Conservation (phyloP, 441 rosid genomes). For the Jatropha podagrica region DNA sequence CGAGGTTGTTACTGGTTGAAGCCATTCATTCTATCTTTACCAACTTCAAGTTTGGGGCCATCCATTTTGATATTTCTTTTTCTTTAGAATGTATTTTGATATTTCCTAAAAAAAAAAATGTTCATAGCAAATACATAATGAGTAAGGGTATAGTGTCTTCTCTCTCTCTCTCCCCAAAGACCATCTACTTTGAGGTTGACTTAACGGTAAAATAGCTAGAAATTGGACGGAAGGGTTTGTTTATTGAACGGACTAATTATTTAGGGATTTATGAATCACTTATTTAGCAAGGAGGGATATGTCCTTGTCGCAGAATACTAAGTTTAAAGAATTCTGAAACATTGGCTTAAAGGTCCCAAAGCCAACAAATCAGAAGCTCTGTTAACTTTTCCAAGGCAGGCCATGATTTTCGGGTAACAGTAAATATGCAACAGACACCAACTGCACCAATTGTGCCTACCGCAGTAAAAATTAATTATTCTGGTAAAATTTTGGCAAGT, state of each 20-base stretch:
- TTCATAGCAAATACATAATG: too few species aligned
- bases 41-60: neutral
- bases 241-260: too few species aligned
- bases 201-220: too few species aligned
- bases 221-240: too few species aligned
- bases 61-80: too few species aligned
- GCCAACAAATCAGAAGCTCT: neutral
- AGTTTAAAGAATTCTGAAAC: conserved; percentile 15
- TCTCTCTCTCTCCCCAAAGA: too few species aligned
- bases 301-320: conserved; percentile 27
- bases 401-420: conserved; percentile 17
- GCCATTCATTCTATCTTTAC: conserved; percentile 6
- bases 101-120: too few species aligned
- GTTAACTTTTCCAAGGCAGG: neutral
- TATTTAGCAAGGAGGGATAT: too few species aligned
- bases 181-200: too few species aligned
- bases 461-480: neutral
- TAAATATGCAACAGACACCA: neutral
- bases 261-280: too few species aligned
- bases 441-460: neutral
- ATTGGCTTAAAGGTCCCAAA: conserved; percentile 19
- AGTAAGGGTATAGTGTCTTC: too few species aligned
- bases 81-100: too few species aligned
- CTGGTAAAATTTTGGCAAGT: neutral
- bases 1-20: neutral